Evolutionary conservation across 768 basidiomycete genomes (phyloP).

Genomic region (Xerocomellus intermedius): DNA sequence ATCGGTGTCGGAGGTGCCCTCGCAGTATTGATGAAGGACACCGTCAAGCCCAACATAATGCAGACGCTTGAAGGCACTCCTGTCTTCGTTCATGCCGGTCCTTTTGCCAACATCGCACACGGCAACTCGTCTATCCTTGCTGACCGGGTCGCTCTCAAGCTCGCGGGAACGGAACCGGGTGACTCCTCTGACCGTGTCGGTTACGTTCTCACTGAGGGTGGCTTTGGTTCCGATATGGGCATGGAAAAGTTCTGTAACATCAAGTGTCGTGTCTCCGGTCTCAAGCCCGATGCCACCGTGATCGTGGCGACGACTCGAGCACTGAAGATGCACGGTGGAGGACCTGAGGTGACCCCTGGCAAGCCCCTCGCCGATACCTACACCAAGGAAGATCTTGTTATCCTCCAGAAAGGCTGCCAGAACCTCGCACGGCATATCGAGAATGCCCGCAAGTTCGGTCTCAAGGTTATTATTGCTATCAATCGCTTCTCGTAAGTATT

Average conservation of each 20-base stretch:
- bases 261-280: conserved; percentile 92
- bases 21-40: conserved; percentile 96
- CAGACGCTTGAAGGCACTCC: conserved; percentile 98
- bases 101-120: conserved; percentile 99
- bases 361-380: conserved; percentile 93
- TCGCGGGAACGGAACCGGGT: conserved; percentile 92
- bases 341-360: conserved; percentile 93
- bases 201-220: conserved; percentile 97
- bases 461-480: conserved; percentile 95
- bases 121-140: conserved; percentile 98
- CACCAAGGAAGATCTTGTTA: conserved; percentile 88
- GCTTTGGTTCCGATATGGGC: conserved; percentile 98
- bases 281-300: conserved; percentile 90
- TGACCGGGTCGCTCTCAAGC: conserved; percentile 95
- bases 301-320: conserved; percentile 98
- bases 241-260: conserved; percentile 99
- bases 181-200: conserved; percentile 79
- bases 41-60: conserved; percentile 99
- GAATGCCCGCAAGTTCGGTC: conserved; percentile 91
- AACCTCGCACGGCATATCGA: conserved; percentile 93
- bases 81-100: conserved; percentile 98
- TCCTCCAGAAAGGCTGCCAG: conserved; percentile 86
- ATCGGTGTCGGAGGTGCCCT: conserved; percentile 93
- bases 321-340: conserved; percentile 99
- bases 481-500: conserved; percentile 87